Base-by-base conservation (phyloP, 495 filamentous ascomycete genomes). In the Bacidia gigantensis region DNA sequence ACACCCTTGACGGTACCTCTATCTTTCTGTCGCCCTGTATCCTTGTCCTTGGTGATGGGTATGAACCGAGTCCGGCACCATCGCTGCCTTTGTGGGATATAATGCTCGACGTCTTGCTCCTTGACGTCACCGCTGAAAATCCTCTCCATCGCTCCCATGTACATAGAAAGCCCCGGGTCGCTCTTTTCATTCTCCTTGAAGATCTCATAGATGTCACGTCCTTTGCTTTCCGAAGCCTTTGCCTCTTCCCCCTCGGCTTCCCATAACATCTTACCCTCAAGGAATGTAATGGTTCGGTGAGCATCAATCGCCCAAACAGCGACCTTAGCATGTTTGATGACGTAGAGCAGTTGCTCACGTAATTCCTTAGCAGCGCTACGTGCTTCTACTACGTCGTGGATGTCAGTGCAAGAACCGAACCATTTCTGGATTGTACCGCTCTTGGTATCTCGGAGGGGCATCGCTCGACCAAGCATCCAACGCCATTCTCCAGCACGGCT, bases 401-500 rank as follows among this genome's bases (percentile, higher is more conserved):
- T 64, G 14, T 63, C 62, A 18, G 61, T 54, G 45, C 40, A 60
- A 50, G 56, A 69, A 56, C 81, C 83, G 57, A 82, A 84, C 83
- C 83, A 87, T 62, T 82, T 83, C 50, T 81, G 66, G 40, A 87
- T 84, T 26, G 67, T 64, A 0, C 78, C 78, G 2, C 68, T 82
- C 48, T 71, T 71, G 49, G 72, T 72, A 56, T 84, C 76, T 48
- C 67, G 67, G 50, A 86, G 62, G 0, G 83, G 82, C 29, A 81
- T 53, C 0, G 81, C 83, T 38, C 77, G 70, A 26, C 77, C 79
- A 3, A 86, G 66, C 74, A 87, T 85, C 83, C 82, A 86, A 40
- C 81, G 67, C 75, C 75, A 86, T 40, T 79, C 76, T 2, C 80
- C 82, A 46, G 78, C 71, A 38, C 74, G 71, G 39, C 70, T 76